These are phyloP conservation scores for Moesziomyces parantarcticus DNA, from an alignment of 1,284 basidiomycete genomes.

Conservation along the genomic window DNA sequence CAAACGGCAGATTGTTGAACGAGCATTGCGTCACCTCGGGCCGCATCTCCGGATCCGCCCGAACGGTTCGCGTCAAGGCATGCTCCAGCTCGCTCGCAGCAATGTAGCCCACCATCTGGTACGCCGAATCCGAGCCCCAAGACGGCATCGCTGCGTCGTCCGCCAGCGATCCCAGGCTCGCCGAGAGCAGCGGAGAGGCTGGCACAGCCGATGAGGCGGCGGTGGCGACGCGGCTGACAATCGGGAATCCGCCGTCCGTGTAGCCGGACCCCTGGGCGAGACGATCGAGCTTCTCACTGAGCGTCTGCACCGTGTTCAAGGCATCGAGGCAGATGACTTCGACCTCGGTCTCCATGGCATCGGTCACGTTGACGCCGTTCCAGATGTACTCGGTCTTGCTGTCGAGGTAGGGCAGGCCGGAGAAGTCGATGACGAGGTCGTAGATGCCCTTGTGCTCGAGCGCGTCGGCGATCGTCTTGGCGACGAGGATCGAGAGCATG, in stretches of 20 bases:
- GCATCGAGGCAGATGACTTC: slow-evolving; percentile 71
- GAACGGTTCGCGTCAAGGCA: slow-evolving; percentile 69
- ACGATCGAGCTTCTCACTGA: slow-evolving; percentile 73
- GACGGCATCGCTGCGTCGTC: slow-evolving; percentile 41
- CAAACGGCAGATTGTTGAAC: slow-evolving; percentile 50
- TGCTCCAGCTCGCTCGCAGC: slow-evolving; percentile 92
- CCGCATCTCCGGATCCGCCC: slow-evolving; percentile 15
- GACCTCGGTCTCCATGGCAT: slow-evolving; percentile 58
- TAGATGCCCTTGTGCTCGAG: slow-evolving; percentile 95
- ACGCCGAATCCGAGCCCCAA: slow-evolving; percentile 62
- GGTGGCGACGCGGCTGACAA: slow-evolving; percentile 70
- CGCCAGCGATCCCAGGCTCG: slow-evolving; percentile 25
- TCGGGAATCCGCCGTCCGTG: slow-evolving; percentile 89
- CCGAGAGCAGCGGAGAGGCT: slow-evolving; percentile 14
- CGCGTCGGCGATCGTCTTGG: slow-evolving; percentile 85
- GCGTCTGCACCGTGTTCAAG: slow-evolving; percentile 73
- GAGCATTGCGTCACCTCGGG: slow-evolving; percentile 22
- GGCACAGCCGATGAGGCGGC: neutral
- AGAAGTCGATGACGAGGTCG: slow-evolving; percentile 88
- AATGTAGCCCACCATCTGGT: slow-evolving; percentile 88
- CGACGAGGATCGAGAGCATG: slow-evolving; percentile 86
- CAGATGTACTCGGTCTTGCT: slow-evolving; percentile 87
- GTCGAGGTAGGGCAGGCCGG: slow-evolving; percentile 81
- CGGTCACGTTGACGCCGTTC: slow-evolving; percentile 67
- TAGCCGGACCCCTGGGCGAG: slow-evolving; percentile 51